Evolutionary conservation across 768 basidiomycete genomes (phyloP), one percentile per base, ranked within the genome.

Genomic region (Collybia nuda): DNA sequence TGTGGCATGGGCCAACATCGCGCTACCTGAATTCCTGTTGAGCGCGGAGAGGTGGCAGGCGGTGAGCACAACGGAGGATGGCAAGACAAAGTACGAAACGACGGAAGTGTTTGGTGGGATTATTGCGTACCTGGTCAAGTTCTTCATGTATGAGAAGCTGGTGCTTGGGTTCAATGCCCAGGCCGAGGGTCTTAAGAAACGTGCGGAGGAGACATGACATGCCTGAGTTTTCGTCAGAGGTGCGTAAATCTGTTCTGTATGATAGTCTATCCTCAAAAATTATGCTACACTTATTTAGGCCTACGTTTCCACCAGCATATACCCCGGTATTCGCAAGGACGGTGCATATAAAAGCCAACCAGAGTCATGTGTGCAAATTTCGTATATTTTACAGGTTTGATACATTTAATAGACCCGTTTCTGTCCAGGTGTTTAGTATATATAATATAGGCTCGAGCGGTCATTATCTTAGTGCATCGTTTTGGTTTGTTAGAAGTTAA

Each of bases 61-160:
- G 50, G 62, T 90, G 46, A 77, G 69, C 24, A 69, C 75, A 7
- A 67, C 64, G 28, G 78, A 72, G 36, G 73, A 76, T 32, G 76
- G 79, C 56, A 68, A 70, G 56, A 86, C 85, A 23, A 75, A 72
- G 42, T 90, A 90, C 54, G 85, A 88, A 64, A 80, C 78, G 5
- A 64, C 75, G 7, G 84, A 85, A 59, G 81, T 80, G 23, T 88
- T 87, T 45, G 64, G 65, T 15, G 85, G 85, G 0, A 15, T 77
- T 1, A 47, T 79, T 9, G 85, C 84, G 32, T 82, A 85, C 56
- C 1, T 81, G 8, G 64, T 86, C 46, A 73, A 69, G 55, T 66
- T 70, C 36, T 71, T 79, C 47, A 58, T 81, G 12, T 66, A 72
- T 12, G 52, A 57, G 12, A 73, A 77, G 38, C 60, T 88, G 44